Base-by-base conservation (phyloP, 805 yeast species). In the Metschnikowia peoriensis region DNA sequence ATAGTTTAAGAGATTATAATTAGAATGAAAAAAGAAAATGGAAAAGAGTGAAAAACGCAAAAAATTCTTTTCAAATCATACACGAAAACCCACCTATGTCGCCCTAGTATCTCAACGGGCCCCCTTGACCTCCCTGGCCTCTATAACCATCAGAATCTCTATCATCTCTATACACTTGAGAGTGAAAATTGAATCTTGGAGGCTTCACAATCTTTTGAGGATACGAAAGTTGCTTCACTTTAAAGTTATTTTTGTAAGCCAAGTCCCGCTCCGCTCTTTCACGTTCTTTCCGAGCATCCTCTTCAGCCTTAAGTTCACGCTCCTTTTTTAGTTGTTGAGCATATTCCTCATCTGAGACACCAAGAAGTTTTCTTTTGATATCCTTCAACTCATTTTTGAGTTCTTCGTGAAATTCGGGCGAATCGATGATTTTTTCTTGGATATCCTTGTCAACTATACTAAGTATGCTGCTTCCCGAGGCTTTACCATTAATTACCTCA, bases 391-490 rank as follows among this genome's bases (percentile, higher is more conserved):
- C 77, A 3, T 38, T 53, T 49, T 63, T 61, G 35, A 75, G 55
- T n/a, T 57, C 29, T 28, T 61, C 57, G 52, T 72, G 75, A 55
- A 75, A 75, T 27, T 69, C 71, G 2, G 75, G 73, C 5, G 77
- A 70, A 47, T 73, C 78, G 17, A 72, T 71, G 44, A 74, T 70
- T 55, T 73, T 73, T 41, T 73, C 78, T 47, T 71, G 77, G 46
- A 75, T 73, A 53, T 72, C 79, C 52, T 69, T 71, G 49, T 75
- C 79, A 14, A 75, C 78, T 27, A 75, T 72, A 46, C 70, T 67
- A 28, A 75, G 58, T 16, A 75, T 57, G n/a, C 68, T 55, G 39
- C 54, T 51, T 11, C 60, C 61, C 6, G 58, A 42, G 10, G 60
- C 29, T 17, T 50, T 44, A 22, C 52, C 50, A 54, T 62, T 61